Percentiles rank a stretch among this genome's conserved stretches.
Conservation (phyloP, 2,329 filamentous ascomycete genomes). For the Thyridium curvatum region DNA sequence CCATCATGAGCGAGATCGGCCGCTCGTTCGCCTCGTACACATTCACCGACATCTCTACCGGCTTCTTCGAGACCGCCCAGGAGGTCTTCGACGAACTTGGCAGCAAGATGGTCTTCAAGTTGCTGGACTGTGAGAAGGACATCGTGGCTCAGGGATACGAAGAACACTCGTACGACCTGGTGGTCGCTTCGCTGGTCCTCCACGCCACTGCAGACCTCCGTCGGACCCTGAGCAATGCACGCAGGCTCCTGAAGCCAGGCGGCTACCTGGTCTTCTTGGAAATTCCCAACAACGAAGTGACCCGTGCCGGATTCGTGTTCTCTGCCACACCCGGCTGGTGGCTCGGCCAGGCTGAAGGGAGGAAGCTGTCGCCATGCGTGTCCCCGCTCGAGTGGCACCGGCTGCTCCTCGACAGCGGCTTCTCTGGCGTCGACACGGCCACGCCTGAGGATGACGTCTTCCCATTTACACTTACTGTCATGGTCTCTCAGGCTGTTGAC, state of each 20-base stretch:
- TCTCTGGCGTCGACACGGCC: conserved; percentile 14
- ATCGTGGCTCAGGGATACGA: conserved; percentile 21
- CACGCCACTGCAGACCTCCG: conserved; percentile 15
- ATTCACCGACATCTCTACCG: conserved; percentile 31
- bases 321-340: conserved; percentile 14
- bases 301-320: conserved; percentile 8
- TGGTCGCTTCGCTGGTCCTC: conserved; percentile 23
- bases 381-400: conserved; percentile 12
- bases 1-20: conserved; percentile 14
- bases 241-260: conserved; percentile 10
- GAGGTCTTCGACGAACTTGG: conserved; percentile 17
- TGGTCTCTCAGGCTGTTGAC: conserved; percentile 16
- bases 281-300: conserved; percentile 1
- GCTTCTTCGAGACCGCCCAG: conserved; percentile 29
- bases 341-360: conserved; percentile 11
- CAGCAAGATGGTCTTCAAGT: conserved; percentile 17
- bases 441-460: conserved; percentile 5
- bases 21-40: conserved; percentile 25
- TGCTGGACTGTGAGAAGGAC: conserved; percentile 19
- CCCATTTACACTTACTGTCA: conserved; percentile 5
- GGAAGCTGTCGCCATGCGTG: conserved; percentile 4
- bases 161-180: conserved; percentile 18
- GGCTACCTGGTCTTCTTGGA: conserved; percentile 9
- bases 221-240: conserved; percentile 6
- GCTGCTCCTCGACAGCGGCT: conserved; percentile 13